Base-by-base conservation (phyloP, 441 rosid species). In the Croton setiger region DNA sequence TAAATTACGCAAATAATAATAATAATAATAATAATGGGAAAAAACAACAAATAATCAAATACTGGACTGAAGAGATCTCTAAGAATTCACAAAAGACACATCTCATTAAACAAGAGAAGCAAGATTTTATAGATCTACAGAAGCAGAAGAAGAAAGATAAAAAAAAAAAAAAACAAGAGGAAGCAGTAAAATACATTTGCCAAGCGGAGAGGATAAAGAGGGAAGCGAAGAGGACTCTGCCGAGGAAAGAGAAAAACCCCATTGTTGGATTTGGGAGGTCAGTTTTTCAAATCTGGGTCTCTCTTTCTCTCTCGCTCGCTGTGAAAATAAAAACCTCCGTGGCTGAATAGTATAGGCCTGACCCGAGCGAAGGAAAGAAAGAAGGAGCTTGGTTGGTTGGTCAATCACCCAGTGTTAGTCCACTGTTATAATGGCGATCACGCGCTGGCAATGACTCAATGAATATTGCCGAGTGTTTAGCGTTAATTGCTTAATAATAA, bases 131-230 rank as follows among this genome's bases (percentile, higher is more conserved):
- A 44, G 23, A 63, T 62, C 62, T 53, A 69, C 8, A 15, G 11
- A 18, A 68, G 7, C 36, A 51, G 63, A 74, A 15, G 7, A 18
- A 68, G 7, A 23, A 51, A 60, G 70, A 48, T 44, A 49, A 57
- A 4, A 56, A 31, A 27, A 17, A 56, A 0, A 49, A 33, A 17
- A 9, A 59, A 36, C 41, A 44, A 47, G 18, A 64, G 56, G 36
- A 36, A 3, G 3, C 17, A 4, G 51, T 4, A 43, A 75, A 41
- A 56, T 77, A 83, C 87, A 79, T 81, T 76, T 80, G 81, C 81
- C 81, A 79, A 41, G 87, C 84, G 62, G 87, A 76, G 60, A 83
- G 84, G 69, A 83, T 78, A 76, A 83, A 83, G 31, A 80, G 72
- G 43, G 84, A 83, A 36, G 83, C 76, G 74, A 83, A 83, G 23